Base-by-base conservation (phyloP, 805 yeast species). In the Yamadazyma olivae region DNA sequence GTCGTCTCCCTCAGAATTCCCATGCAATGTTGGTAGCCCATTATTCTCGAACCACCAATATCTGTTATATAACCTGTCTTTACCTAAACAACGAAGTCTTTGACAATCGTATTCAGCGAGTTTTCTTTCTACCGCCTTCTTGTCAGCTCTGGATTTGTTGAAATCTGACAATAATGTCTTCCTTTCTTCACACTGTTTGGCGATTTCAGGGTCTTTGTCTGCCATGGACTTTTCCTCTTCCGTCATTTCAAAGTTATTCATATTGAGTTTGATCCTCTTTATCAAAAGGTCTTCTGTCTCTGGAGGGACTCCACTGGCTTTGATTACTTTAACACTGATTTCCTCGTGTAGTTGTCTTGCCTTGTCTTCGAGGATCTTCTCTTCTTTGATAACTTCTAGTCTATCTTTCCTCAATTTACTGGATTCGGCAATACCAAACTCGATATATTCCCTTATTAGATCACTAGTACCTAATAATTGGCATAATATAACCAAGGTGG, bases 1-100 rank as follows among this genome's bases (percentile, higher is more conserved):
- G 0, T 62, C 70, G 1, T 66, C 67, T 1, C 65, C 73, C 15
- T 52, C 64, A 3, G 50, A 30, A 24, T 59, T 55, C 9, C 64
- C 65, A 34, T 64, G 68, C 25, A 70, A 50, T 6, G 69, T 67
- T 3, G 89, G 87, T 32, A 88, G 67, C 0, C 98, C 99, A 51
- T 83, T 83, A 44, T 72, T 71, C 51, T 91, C 98, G 53, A 89
- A 79, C 96, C 96, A 93, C 95, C 95, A 93, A 56, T 91, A 93
- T 45, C 90, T 70, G 62, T 93, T 93, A 56, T 70, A 89, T 40
- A 77, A 75, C 33, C 95, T 66, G 57, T 93, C 99, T 40, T 79
- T 73, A 2, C 99, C 99, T 18, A 93, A 63, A 20, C 77, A 69
- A 36, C 75, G 75, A 32, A 89, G 71, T 39, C 98, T 64, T 54